Evolutionary conservation across 768 basidiomycete species (phyloP), one percentile per base, ranked within the genome.

Genomic region (Butyriboletus loyo): DNA sequence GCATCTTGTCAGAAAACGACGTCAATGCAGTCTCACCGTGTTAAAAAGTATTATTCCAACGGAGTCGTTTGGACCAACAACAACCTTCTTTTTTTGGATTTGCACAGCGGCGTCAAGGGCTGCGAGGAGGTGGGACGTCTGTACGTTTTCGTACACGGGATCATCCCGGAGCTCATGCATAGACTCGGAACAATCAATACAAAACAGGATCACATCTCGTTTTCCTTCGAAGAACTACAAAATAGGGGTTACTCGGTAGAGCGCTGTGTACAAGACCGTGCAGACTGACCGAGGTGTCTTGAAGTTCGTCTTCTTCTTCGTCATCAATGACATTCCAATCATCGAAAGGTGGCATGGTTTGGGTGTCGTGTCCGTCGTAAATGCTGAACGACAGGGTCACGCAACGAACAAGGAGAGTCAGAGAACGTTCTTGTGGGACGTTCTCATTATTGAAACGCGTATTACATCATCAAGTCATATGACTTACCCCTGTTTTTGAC

Each of bases 11-110:
- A 15, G 19, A 24, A 25, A 27, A 36, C 0, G 4, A 32, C 0
- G 14, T 1, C 1, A 5, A 30, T 4, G 2, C 1, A 13, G 46
- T 63, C 86, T 77, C 66, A 95, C 94, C 52, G 92, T 92, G 57
- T 99, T 98, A 73, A 89, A 99, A 10, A 98, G 73, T 58, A 98
- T 65, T 35, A 98, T 87, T 5, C 96, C 97, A 39, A 98, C 85
- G 28, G 83, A 81, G 66, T 98, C 96, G 56, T 85, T 89, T 2
- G 96, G 95, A 6, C 90, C 88, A 4, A 84, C 82, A 27, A 97
- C 76, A 24, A 96, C 89, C 71, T 98, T 98, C 63, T 81, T 84
- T 75, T 94, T 93, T 72, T 92, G 82, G 35, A 97, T 86, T 61
- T 90, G 83, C 73, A 90, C 82, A 0, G 91, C 93, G 10, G 86